Percentiles rank a stretch among this genome's conserved stretches.
These are phyloP conservation scores for Gracilaria domingensis DNA, from an alignment of 23 red algal species.

Conservation along the genomic window DNA sequence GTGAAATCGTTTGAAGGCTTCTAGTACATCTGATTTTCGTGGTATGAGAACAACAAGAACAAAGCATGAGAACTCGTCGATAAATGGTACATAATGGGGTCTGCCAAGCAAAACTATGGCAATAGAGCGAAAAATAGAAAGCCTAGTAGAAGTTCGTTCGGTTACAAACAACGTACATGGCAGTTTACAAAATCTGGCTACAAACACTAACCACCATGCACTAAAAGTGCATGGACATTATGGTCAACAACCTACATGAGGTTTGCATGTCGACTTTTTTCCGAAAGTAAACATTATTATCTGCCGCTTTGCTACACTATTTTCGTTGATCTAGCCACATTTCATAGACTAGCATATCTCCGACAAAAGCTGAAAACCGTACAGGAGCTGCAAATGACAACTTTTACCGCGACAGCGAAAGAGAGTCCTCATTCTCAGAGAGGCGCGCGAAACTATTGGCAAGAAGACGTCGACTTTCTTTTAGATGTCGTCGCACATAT, in stretches of 20 bases:
- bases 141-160: no score
- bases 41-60: neutral
- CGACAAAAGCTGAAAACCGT: no score
- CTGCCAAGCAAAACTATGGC: neutral
- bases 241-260: neutral
- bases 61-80: constrained; percentile 10
- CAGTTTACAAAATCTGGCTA: neutral
- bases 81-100: neutral
- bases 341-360: no score
- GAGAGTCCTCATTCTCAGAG: neutral
- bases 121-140: neutral
- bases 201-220: neutral
- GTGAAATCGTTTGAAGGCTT: neutral
- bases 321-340: neutral
- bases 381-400: no score
- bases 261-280: neutral
- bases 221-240: neutral
- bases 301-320: neutral
- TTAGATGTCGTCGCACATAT: neutral
- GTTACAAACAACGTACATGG: neutral
- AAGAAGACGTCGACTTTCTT: constrained; percentile 7
- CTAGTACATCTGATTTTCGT: neutral
- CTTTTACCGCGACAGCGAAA: neutral
- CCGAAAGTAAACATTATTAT: neutral
- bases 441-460: constrained; percentile 22